Evolutionary conservation across 148 eudicot species (phyloP), one percentile per base, ranked within the genome.

Genomic region (Vaccinium darrowii): DNA sequence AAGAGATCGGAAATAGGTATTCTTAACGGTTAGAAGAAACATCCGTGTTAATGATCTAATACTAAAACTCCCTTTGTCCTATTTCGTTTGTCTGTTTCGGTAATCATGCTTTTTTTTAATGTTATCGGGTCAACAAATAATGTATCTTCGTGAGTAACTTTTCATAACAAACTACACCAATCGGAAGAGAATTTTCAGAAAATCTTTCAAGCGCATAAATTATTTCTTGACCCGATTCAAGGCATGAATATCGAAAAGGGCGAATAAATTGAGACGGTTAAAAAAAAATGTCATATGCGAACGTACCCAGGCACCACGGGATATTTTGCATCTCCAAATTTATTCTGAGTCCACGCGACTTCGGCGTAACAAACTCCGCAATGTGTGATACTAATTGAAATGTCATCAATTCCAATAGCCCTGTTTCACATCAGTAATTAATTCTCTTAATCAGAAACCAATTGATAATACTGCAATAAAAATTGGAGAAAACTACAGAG

Each of bases 321-420:
- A 85, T 96, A 96, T 74, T 83, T 94, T 16, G 98, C 82, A 77
- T 88, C 89, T 25, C 90, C 91, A 72, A 60, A 23, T 50, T 56
- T 12, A 84, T 92, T 94, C 85, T 90, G 91, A 3, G 97, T 91
- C 95, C 98, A 92, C 9, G 39, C 77, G 76, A 96, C 95, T 89
- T 94, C 99, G 53, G 97, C 98, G 86, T 92, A 96, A 87, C 98
- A 96, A 47, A 96, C 90, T 83, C 99, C 99, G 85, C 99, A 94
- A 76, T 93, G 94, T 4, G 92, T 88, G 49, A 96, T 96, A 36
- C 79, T 91, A 12, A 96, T 39, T 18, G 91, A 93, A 84, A 96
- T 86, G 84, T 96, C 99, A 62, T 92, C 98, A 67, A 65, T 78
- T 73, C 92, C 92, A 49, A 93, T 92, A 50, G 75, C 88, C 92